Evolutionary conservation across 768 basidiomycete species (phyloP), one percentile per base, ranked within the genome.

Genomic region (Clathrus columnatus): DNA sequence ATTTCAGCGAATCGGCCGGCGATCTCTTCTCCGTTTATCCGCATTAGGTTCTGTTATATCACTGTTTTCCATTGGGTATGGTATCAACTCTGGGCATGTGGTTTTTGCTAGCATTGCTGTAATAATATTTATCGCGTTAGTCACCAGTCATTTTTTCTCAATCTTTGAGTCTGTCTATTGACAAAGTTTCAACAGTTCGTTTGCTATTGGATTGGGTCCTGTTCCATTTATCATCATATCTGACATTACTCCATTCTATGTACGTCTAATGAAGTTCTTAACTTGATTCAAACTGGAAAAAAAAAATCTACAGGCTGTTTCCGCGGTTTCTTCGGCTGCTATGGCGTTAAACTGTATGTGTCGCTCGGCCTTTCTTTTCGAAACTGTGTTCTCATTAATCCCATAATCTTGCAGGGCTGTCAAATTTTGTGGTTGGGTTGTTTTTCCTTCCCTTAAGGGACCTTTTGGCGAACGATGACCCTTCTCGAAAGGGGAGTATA

Each of bases 141-240:
- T 73, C 44, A 10, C 26, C 27, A 26, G 23, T 27, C 29, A 50
- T 5, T 28, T 21, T 29, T 5, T 26, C 57, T 47, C 50, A 48
- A 10, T 43, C 18, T 21, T 21, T 24, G 7, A 36, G 8, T 41
- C 10, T 27, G 23, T 49, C 56, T 1, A 43, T 50, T n/a, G 52
- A 49, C 26, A 45, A 24, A 24, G 7, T 58, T 47, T 56, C 32
- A 48, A 47, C 56, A 89, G 88, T 69, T 87, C 89, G 0, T 97
- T 94, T 68, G 89, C 93, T 1, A 70, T 87, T 29, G 95, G 94
- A 1, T 75, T 97, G 17, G 95, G 95, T 0, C 93, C 95, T 1
- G 72, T 97, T 29, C 94, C 95, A 0, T 98, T 93, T 64, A 82
- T 98, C 36, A 84, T 97, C 68, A 83, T 95, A 28, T 83, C 92